These are phyloP conservation scores for Leccinellum albellum DNA, from an alignment of 768 basidiomycete genomes.

Conservation along the genomic window DNA sequence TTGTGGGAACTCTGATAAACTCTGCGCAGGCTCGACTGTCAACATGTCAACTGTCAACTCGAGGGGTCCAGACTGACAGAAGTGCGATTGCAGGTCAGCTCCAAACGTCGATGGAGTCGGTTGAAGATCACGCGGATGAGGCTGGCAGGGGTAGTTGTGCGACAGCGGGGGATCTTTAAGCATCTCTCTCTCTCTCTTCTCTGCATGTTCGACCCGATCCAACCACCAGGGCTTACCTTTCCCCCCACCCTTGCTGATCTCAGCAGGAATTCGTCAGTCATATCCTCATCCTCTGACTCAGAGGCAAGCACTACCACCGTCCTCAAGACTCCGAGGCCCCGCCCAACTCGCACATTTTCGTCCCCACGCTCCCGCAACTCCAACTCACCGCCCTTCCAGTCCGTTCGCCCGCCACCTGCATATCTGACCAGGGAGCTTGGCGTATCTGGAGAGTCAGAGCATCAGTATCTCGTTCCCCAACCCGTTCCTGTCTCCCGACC, in stretches of 20 bases:
- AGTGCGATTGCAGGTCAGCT: too few relatives aligned
- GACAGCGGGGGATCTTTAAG: slow-evolving; percentile 10
- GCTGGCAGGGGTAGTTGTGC: slow-evolving; percentile 23
- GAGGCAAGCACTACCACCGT: slow-evolving; percentile 39
- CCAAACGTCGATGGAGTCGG: too few relatives aligned
- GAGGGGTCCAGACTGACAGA: too few relatives aligned
- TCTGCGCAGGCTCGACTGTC: too few relatives aligned
- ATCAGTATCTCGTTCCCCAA: slow-evolving; percentile 13
- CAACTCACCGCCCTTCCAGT: slow-evolving; percentile 34
- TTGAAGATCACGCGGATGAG: background rate
- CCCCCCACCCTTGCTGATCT: slow-evolving; percentile 62
- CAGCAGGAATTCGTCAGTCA: slow-evolving; percentile 73
- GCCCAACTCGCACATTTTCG: slow-evolving; percentile 59
- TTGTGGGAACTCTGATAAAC: too few relatives aligned
- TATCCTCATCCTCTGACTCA: slow-evolving; percentile 62
- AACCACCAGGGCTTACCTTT: too few relatives aligned
- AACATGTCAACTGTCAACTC: too few relatives aligned
- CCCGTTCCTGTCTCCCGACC: background rate
- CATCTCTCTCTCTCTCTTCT: background rate
- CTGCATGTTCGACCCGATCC: too few relatives aligned
- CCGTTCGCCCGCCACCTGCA: slow-evolving; percentile 42
- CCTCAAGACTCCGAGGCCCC: slow-evolving; percentile 43
- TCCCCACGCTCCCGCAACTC: slow-evolving; percentile 60
- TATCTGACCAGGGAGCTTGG: slow-evolving; percentile 59
- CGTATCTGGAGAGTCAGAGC: slow-evolving; percentile 27